Percentiles rank a stretch among this genome's conserved stretches.
These are phyloP conservation scores for Angomonas ambiguus DNA, from an alignment of 208 protist genomes.

Conservation along the genomic window DNA sequence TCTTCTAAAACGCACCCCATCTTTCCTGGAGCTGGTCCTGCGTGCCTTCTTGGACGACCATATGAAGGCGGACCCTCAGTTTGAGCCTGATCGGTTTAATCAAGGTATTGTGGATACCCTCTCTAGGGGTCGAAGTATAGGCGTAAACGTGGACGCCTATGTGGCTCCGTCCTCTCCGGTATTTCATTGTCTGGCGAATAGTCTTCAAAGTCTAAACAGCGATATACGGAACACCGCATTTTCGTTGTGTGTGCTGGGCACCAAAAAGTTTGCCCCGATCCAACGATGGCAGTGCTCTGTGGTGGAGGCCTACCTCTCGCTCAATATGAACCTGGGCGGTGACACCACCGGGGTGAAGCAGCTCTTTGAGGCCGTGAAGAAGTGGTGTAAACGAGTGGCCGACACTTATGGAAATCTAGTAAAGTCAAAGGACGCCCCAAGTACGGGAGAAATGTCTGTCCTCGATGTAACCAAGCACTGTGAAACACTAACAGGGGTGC, in stretches of 20 bases:
- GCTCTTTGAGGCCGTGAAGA: slow-evolving; percentile 56
- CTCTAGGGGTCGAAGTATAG: slow-evolving; percentile 43
- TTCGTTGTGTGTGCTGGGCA: slow-evolving; percentile 54
- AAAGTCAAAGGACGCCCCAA: not conserved
- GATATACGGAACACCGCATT: slow-evolving; percentile 70
- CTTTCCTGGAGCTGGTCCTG: slow-evolving; percentile 22
- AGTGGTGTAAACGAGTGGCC: slow-evolving; percentile 61
- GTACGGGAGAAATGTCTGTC: slow-evolving; percentile 7
- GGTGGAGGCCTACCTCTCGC: slow-evolving; percentile 69
- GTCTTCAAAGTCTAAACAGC: slow-evolving; percentile 39
- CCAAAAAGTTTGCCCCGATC: slow-evolving; percentile 52
- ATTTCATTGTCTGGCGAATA: not conserved
- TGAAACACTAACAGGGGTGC: slow-evolving; percentile 22
- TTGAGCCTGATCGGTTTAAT: slow-evolving; percentile 21
- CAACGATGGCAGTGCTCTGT: slow-evolving; percentile 54
- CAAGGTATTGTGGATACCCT: slow-evolving; percentile 81
- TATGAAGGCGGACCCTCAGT: not conserved
- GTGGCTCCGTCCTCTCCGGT: slow-evolving; percentile 22
- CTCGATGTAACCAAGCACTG: slow-evolving; percentile 15
- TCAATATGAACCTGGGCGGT: slow-evolving; percentile 80
- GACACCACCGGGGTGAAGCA: slow-evolving; percentile 67
- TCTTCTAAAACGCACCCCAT: slow-evolving; percentile 42
- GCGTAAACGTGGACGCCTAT: slow-evolving; percentile 57
- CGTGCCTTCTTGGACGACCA: slow-evolving; percentile 11
- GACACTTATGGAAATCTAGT: slow-evolving; percentile 24